Conservation (phyloP, 2,329 filamentous ascomycete genomes). For the Beauveria asiatica region DNA sequence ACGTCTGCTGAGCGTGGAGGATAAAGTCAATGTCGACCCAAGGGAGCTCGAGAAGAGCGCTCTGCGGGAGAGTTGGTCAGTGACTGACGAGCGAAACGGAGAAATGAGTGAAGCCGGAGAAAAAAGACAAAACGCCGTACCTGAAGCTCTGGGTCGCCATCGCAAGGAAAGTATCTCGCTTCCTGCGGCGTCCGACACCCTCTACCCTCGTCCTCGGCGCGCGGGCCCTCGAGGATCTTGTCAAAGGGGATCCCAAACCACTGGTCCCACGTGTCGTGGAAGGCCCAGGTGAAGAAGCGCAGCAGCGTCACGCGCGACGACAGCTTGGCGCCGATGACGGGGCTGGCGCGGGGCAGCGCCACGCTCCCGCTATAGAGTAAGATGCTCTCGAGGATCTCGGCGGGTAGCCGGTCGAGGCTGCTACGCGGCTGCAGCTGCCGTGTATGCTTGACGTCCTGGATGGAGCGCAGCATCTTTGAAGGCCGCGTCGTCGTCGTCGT, state of each 20-base stretch:
- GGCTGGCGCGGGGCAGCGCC: slow-evolving; percentile 36
- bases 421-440: slow-evolving; percentile 19
- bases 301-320: slow-evolving; percentile 32
- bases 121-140: slow-evolving; percentile 19
- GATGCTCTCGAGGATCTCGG: slow-evolving; percentile 46
- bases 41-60: slow-evolving; percentile 32
- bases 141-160: slow-evolving; percentile 35
- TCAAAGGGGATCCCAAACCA: slow-evolving; percentile 24
- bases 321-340: slow-evolving; percentile 36
- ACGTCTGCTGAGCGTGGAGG: slow-evolving; percentile 38
- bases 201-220: background rate
- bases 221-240: background rate
- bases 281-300: slow-evolving; percentile 28
- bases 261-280: slow-evolving; percentile 29
- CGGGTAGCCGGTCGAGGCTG: slow-evolving; percentile 32
- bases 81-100: background rate
- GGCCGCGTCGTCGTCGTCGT: background rate
- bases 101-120: no score
- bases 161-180: slow-evolving; percentile 12
- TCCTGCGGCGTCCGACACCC: background rate
- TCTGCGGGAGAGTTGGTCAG: slow-evolving; percentile 23
- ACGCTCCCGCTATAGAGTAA: slow-evolving; percentile 42
- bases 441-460: slow-evolving; percentile 22
- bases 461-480: slow-evolving; percentile 3
- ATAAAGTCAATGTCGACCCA: slow-evolving; percentile 40